Evolutionary conservation across 2,329 filamentous ascomycete genomes (phyloP).

Genomic region (Colletotrichum spinosum): DNA sequence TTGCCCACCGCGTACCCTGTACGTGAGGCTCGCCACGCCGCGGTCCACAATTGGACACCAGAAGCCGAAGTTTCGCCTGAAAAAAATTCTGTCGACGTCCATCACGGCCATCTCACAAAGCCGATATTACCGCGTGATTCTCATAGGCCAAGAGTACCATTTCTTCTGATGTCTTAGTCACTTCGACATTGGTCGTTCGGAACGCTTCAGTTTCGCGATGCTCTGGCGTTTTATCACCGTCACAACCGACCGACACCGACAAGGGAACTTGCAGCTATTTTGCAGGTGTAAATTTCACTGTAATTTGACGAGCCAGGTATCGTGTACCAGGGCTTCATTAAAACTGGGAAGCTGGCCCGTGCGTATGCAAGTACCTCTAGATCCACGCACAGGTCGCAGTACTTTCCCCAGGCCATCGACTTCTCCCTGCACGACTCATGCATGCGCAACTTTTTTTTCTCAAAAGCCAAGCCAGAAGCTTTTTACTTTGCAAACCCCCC

Average conservation of each 20-base stretch:
- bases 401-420: slow-evolving; percentile 21
- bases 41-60: slow-evolving; percentile 23
- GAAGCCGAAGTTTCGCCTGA: slow-evolving; percentile 28
- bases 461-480: slow-evolving; percentile 22
- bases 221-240: slow-evolving; percentile 21
- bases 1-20: slow-evolving; percentile 25
- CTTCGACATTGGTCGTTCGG: background rate
- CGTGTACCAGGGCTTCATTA: slow-evolving; percentile 22
- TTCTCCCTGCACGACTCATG: slow-evolving; percentile 32
- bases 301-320: slow-evolving; percentile 35
- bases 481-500: slow-evolving; percentile 6
- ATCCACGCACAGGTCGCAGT: slow-evolving; percentile 27
- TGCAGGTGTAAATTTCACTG: slow-evolving; percentile 36
- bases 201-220: background rate
- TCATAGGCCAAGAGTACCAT: too few relatives aligned
- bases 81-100: slow-evolving; percentile 34
- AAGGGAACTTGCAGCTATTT: slow-evolving; percentile 29
- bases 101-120: background rate
- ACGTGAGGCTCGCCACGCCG: slow-evolving; percentile 37
- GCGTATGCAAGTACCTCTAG: slow-evolving; percentile 18
- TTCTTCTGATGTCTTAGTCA: background rate
- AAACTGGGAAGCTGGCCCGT: slow-evolving; percentile 28
- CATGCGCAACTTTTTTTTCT: slow-evolving; percentile 22
- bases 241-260: background rate
- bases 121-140: background rate